phyloP scores from a whole-genome alignment of 345 rosid genomes.

The Eucalyptus dawsonii region DNA sequence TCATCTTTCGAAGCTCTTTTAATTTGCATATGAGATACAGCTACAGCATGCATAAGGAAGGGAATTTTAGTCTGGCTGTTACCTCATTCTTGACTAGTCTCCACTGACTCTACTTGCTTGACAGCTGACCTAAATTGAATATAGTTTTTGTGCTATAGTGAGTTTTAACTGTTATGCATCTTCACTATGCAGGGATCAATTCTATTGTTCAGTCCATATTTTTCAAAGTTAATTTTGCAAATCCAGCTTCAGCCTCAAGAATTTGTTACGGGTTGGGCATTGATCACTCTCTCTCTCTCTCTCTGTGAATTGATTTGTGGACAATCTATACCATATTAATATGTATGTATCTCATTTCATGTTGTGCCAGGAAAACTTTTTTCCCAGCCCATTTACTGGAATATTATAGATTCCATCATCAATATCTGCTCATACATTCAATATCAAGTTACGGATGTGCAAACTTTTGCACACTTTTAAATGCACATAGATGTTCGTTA shows the following conservation, averaged over 20 bases:
- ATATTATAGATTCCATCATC: not conserved
- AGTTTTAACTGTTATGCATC: not conserved
- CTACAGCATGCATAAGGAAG: not conserved
- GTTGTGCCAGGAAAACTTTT: not conserved
- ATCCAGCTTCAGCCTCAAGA: slow-evolving; percentile 82
- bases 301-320: not conserved
- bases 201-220: slow-evolving; percentile 62
- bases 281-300: not conserved
- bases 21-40: not conserved
- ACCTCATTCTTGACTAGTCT: not conserved
- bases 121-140: not conserved
- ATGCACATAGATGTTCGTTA: not conserved
- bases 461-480: not conserved
- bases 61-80: not conserved
- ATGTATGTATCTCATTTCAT: not conserved
- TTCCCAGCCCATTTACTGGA: not conserved
- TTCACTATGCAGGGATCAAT: slow-evolving; percentile 56
- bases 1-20: not conserved
- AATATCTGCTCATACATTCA: not conserved
- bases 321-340: not conserved
- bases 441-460: not conserved
- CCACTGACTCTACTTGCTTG: not conserved
- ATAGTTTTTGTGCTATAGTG: not conserved
- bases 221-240: slow-evolving; percentile 70
- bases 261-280: slow-evolving; percentile 71